Evolutionary conservation across 2,329 filamentous ascomycete species (phyloP).

Genomic region (Colletotrichum filicis): DNA sequence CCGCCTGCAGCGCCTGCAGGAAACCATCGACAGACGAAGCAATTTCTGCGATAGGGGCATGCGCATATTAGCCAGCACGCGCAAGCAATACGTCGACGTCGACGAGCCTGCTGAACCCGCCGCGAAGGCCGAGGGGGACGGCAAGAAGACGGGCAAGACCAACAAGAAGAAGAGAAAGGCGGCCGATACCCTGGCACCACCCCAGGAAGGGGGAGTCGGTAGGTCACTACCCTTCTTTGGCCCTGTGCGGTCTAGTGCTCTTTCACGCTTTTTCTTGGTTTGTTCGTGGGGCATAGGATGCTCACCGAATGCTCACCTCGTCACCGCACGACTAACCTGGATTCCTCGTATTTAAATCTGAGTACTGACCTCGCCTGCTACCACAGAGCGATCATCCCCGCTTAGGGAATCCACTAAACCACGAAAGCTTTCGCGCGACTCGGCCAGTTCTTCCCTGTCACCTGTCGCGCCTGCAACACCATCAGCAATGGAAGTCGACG

Average conservation of each 20-base stretch:
- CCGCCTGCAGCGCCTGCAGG: constrained; percentile 71
- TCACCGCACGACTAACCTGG: constrained; percentile 6
- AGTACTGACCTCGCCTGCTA: constrained; percentile 30
- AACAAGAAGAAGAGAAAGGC: constrained; percentile 85
- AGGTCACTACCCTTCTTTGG: constrained; percentile 21
- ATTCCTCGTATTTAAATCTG: constrained; percentile 19
- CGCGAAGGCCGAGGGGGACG: constrained; percentile 58
- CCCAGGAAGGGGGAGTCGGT: constrained; percentile 60
- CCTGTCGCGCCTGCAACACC: constrained; percentile 63
- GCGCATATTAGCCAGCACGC: constrained; percentile 73
- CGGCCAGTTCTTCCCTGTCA: constrained; percentile 69
- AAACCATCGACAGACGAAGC: constrained; percentile 74
- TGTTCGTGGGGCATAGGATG: constrained; percentile 24
- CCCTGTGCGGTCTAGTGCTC: constrained; percentile 17
- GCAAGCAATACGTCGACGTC: constrained; percentile 69
- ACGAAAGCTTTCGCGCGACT: constrained; percentile 63
- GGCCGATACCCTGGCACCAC: constrained; percentile 64
- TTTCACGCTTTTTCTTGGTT: constrained; percentile 9
- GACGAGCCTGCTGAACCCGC: constrained; percentile 58
- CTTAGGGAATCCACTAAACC: constrained; percentile 62
- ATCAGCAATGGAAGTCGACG: constrained; percentile 68
- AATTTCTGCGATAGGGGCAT: constrained; percentile 78
- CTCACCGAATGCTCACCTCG: constrained; percentile 12
- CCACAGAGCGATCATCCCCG: constrained; percentile 64
- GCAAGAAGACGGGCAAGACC: constrained; percentile 56